Conservation (phyloP, 1,139 yeast genomes). For the Kodamaea derodonti region DNA sequence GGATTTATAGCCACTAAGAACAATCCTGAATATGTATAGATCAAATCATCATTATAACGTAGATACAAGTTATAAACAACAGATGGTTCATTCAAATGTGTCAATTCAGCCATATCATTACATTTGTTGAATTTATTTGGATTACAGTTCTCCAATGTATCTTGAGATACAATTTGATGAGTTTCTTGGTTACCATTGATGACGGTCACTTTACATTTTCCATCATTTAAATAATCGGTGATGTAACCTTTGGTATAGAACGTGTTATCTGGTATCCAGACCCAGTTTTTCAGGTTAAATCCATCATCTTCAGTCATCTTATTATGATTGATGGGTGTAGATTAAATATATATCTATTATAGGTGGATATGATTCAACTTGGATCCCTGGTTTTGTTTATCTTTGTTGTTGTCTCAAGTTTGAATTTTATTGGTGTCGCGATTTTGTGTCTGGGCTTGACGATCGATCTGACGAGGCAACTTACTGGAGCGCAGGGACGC, state of each 20-base stretch:
- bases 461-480: no score
- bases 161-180: conserved; percentile 28
- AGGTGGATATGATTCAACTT: no score
- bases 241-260: conserved; percentile 72
- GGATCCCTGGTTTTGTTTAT: no score
- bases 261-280: conserved; percentile 75
- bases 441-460: not conserved
- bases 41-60: conserved; percentile 73
- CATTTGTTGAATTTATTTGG: conserved; percentile 92
- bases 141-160: conserved; percentile 63
- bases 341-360: no score
- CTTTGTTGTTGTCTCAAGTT: not conserved
- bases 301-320: conserved; percentile 42
- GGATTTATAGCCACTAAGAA: conserved; percentile 96
- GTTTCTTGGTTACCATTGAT: conserved; percentile 42
- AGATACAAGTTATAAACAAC: conserved; percentile 78
- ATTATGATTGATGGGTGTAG: no score
- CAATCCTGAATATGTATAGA: conserved; percentile 76
- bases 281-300: conserved; percentile 57
- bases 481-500: no score
- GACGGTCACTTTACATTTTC: conserved; percentile 49
- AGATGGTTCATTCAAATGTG: conserved; percentile 91
- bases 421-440: not conserved
- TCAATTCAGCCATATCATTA: conserved; percentile 92
- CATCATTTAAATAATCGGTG: conserved; percentile 49